Conservation (phyloP, 2,329 filamentous ascomycete species). For the Pseudogymnoascus sp. region DNA sequence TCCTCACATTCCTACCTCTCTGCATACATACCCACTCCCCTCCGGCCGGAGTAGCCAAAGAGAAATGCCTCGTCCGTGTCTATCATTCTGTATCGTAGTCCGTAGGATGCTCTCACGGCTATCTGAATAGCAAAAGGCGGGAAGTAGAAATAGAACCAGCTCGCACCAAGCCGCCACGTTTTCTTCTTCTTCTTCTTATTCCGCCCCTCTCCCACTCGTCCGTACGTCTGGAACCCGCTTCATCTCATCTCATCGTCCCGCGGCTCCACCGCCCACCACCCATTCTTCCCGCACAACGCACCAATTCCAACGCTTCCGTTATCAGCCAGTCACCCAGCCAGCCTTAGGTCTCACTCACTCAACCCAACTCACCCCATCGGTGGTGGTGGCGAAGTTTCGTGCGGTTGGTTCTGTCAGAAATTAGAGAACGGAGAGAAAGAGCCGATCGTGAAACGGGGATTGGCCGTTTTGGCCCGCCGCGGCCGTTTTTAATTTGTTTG, state of each 20-base stretch:
- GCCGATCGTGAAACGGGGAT: background rate
- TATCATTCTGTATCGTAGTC: too few species aligned
- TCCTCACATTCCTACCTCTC: background rate
- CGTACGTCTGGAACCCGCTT: too few species aligned
- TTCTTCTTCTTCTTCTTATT: background rate
- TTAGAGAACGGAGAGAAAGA: background rate
- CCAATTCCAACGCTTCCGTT: background rate
- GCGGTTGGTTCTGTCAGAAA: too few species aligned
- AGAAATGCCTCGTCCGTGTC: background rate
- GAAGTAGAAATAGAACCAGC: background rate
- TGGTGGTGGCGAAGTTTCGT: background rate
- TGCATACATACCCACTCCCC: background rate
- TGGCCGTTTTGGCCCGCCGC: too few species aligned
- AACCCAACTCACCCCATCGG: too few species aligned
- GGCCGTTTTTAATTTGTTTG: background rate
- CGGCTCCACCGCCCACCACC: too few species aligned
- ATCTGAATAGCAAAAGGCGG: too few species aligned
- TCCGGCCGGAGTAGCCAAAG: background rate
- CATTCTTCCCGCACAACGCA: background rate
- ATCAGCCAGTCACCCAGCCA: background rate
- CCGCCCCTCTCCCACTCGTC: too few species aligned
- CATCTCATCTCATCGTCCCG: background rate
- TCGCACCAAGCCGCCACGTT: background rate
- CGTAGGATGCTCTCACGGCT: too few species aligned
- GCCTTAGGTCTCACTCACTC: too few species aligned